These are phyloP conservation scores for Beauveria caledonica DNA, from an alignment of 2,329 filamentous ascomycete genomes.

Conservation along the genomic window DNA sequence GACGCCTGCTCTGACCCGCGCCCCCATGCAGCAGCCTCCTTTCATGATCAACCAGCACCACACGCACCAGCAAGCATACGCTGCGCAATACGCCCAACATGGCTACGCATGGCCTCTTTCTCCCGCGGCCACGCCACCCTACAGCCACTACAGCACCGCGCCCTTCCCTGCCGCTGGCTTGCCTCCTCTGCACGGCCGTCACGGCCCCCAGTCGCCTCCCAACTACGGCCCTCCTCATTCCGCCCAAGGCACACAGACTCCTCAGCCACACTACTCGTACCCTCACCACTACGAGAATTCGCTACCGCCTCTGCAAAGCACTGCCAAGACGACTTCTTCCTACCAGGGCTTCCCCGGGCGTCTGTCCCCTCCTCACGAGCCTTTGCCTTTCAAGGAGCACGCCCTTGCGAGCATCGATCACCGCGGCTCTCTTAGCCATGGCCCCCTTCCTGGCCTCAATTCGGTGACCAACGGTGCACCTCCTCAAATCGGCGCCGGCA, in stretches of 20 bases:
- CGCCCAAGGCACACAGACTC: slow-evolving; percentile 19
- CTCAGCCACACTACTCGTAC: slow-evolving; percentile 23
- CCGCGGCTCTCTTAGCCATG: slow-evolving; percentile 23
- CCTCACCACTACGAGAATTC: slow-evolving; percentile 25
- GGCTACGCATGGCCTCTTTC: slow-evolving; percentile 49
- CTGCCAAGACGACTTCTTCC: slow-evolving; percentile 22
- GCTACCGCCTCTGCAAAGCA: slow-evolving; percentile 28
- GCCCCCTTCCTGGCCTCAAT: slow-evolving; percentile 36
- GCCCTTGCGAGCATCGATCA: slow-evolving; percentile 27
- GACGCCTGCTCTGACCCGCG: slow-evolving; percentile 71
- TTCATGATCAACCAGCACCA: slow-evolving; percentile 29
- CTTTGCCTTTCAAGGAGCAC: slow-evolving; percentile 38
- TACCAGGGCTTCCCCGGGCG: slow-evolving; percentile 27
- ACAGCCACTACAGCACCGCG: slow-evolving; percentile 35
- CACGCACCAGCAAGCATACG: slow-evolving; percentile 26
- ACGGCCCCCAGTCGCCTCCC: slow-evolving; percentile 15
- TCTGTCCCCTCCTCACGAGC: slow-evolving; percentile 31
- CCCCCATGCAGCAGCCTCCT: slow-evolving; percentile 50
- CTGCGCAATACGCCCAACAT: slow-evolving; percentile 33
- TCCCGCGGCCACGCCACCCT: slow-evolving; percentile 46
- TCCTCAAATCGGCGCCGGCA: slow-evolving; percentile 26
- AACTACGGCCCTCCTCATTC: slow-evolving; percentile 17
- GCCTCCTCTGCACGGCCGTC: background rate
- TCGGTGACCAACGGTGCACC: slow-evolving; percentile 22
- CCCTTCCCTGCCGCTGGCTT: slow-evolving; percentile 25